Conservation (phyloP, 345 rosid genomes). For the Eucalyptus polybractea region DNA sequence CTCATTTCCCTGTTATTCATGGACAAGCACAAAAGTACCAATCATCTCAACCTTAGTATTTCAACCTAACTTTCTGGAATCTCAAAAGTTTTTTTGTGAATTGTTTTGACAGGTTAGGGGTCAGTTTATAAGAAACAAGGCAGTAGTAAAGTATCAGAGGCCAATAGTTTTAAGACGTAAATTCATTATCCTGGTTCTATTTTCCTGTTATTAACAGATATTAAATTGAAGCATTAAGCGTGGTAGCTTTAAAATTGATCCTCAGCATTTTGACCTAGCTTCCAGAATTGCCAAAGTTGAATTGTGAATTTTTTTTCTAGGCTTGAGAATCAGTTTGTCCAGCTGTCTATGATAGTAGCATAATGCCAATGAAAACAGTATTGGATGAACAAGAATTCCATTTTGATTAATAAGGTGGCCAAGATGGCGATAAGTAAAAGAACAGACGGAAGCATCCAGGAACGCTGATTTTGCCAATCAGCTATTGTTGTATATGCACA, state of each 20-base stretch:
- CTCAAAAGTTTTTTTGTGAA: background rate
- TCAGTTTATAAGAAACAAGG: background rate
- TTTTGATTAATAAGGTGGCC: background rate
- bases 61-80: background rate
- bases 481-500: background rate
- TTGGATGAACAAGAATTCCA: background rate
- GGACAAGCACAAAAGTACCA: background rate
- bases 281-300: background rate
- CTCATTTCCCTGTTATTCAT: background rate
- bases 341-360: background rate
- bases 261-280: background rate
- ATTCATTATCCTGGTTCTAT: background rate
- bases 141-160: background rate
- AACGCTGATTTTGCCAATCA: background rate
- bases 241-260: background rate
- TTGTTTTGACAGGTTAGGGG: background rate
- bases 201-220: background rate
- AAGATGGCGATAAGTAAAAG: background rate
- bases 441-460: background rate
- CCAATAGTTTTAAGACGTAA: background rate
- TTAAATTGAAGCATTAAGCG: background rate
- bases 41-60: background rate
- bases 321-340: background rate
- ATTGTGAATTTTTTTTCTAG: background rate
- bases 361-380: background rate